A percentile compares a stretch with the other conserved stretches of the same genome.
Conservation (phyloP, 2,329 filamentous ascomycete species). For the Ophiostoma angusticollis region DNA sequence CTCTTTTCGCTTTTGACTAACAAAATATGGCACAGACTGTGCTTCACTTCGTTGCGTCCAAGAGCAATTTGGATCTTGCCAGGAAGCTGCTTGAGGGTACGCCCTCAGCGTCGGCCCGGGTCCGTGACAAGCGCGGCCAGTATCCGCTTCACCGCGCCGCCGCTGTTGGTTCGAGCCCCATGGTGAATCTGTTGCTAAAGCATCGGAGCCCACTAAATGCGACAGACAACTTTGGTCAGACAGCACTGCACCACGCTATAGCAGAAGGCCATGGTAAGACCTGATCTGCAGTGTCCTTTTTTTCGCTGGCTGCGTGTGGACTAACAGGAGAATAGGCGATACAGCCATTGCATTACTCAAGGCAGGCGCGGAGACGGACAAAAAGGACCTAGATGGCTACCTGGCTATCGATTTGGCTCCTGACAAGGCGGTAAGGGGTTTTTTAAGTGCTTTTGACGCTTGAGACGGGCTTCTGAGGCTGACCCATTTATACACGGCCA, state of each 20-base stretch:
- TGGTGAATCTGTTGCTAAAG: slow-evolving; percentile 67
- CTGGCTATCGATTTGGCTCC: slow-evolving; percentile 73
- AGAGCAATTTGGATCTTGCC: slow-evolving; percentile 72
- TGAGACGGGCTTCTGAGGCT: slow-evolving; percentile 8
- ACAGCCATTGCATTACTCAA: slow-evolving; percentile 72
- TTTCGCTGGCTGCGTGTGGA: not conserved
- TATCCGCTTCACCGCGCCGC: slow-evolving; percentile 85
- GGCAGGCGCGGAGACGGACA: slow-evolving; percentile 69
- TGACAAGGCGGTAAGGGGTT: slow-evolving; percentile 58
- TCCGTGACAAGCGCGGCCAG: slow-evolving; percentile 79
- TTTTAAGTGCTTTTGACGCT: slow-evolving; percentile 11
- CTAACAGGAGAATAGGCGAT: no score
- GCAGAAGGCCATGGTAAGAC: slow-evolving; percentile 60
- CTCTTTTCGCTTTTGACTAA: no score
- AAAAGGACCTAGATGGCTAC: slow-evolving; percentile 58
- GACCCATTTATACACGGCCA: no score
- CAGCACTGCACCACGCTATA: slow-evolving; percentile 78
- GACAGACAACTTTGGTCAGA: slow-evolving; percentile 70
- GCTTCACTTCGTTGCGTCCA: slow-evolving; percentile 84
- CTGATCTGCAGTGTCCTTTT: no score
- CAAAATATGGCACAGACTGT: slow-evolving; percentile 46
- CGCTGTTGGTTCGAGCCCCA: slow-evolving; percentile 76
- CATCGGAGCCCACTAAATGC: slow-evolving; percentile 71
- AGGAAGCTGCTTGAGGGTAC: slow-evolving; percentile 62
- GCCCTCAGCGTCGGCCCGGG: slow-evolving; percentile 56